These are phyloP conservation scores for Pelargonium fulgidum DNA, from an alignment of 441 rosid genomes.

Conservation along the genomic window DNA sequence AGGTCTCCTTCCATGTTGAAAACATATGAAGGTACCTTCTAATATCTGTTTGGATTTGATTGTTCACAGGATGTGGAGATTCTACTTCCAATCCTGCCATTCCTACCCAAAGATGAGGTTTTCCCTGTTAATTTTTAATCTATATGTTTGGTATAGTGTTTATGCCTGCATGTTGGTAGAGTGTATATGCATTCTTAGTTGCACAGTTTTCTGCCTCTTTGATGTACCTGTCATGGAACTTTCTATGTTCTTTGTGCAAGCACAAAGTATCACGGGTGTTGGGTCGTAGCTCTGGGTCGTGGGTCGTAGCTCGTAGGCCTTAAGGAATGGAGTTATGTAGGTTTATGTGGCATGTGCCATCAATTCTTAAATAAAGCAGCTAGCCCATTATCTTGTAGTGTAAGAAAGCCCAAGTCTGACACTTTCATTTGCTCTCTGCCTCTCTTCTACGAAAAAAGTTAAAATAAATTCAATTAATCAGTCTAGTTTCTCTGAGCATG, in stretches of 20 bases:
- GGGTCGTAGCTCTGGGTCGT: background rate
- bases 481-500: too few species aligned
- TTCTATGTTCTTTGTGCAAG: background rate
- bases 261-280: background rate
- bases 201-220: background rate
- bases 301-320: background rate
- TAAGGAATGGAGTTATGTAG: background rate
- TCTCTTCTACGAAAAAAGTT: too few species aligned
- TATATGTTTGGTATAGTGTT: background rate
- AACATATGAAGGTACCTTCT: slow-evolving; percentile 24
- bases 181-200: background rate
- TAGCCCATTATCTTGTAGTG: background rate
- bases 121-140: slow-evolving; percentile 10
- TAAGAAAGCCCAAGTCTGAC: too few species aligned
- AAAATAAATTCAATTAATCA: too few species aligned
- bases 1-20: slow-evolving; percentile 18
- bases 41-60: slow-evolving; percentile 25
- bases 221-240: background rate
- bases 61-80: slow-evolving; percentile 81
- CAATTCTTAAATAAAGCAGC: too few species aligned
- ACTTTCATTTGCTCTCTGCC: too few species aligned
- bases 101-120: slow-evolving; percentile 87
- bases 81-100: slow-evolving; percentile 78
- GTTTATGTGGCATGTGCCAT: too few species aligned
- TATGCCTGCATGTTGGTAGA: background rate